These are phyloP conservation scores for Candida boleticola DNA, from an alignment of 805 yeast genomes.

Conservation along the genomic window DNA sequence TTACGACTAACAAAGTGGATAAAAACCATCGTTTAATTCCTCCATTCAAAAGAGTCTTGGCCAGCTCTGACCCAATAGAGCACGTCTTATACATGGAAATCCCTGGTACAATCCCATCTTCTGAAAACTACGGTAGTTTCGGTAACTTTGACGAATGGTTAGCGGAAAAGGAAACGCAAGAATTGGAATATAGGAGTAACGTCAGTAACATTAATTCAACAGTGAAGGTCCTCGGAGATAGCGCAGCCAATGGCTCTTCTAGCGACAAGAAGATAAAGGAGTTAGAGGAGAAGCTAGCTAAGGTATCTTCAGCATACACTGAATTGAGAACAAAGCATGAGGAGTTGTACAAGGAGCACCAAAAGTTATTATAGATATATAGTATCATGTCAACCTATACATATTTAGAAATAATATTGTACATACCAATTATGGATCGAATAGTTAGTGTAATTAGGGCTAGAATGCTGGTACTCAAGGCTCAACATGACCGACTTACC, in stretches of 20 bases:
- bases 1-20: conserved; percentile 17
- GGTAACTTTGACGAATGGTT: conserved; percentile 54
- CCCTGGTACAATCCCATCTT: conserved; percentile 16
- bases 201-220: conserved; percentile 39
- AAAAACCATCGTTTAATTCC: conserved; percentile 53
- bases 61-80: conserved; percentile 33
- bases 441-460: no score
- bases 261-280: conserved; percentile 13
- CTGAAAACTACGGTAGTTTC: conserved; percentile 16
- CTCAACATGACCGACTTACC: no score
- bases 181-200: conserved; percentile 46
- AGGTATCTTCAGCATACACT: conserved; percentile 56
- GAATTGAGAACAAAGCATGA: conserved; percentile 61
- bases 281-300: conserved; percentile 45
- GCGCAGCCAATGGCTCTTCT: neutral
- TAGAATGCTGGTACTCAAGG: no score
- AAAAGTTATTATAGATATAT: conserved; percentile 30
- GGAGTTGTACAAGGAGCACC: conserved; percentile 51
- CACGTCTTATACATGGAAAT: conserved; percentile 45
- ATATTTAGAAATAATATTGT: no score
- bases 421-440: no score
- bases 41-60: conserved; percentile 58
- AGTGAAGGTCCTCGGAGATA: conserved; percentile 21
- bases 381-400: no score
- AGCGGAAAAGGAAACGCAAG: conserved; percentile 47